A percentile compares a stretch with the other conserved stretches of the same genome.
Evolutionary conservation across 352 stramenopile genomes (phyloP).

Genomic region (Phytophthora pisi): DNA sequence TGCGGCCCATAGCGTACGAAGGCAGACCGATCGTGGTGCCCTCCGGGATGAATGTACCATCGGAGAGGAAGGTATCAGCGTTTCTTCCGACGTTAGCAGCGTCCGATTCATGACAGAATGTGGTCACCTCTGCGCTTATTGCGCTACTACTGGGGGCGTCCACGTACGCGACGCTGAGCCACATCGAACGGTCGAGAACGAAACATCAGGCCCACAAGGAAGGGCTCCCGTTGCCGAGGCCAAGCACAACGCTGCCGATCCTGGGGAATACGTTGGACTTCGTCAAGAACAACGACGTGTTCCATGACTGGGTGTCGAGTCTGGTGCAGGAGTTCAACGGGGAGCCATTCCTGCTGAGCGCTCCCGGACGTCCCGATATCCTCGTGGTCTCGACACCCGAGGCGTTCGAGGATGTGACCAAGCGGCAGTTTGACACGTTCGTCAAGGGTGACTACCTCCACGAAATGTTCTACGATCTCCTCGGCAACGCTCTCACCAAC

Average conservation of each 20-base stretch:
- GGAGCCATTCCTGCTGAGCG: conserved; percentile 20
- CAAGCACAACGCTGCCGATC: conserved; percentile 35
- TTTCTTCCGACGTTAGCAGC: not conserved
- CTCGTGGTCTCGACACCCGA: conserved; percentile 33
- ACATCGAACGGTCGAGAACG: not conserved
- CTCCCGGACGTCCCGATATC: conserved; percentile 20
- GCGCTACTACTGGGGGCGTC: not conserved
- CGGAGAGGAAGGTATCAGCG: too few species aligned
- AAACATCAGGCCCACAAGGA: conserved; percentile 1
- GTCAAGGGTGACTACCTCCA: conserved; percentile 32
- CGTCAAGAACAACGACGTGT: conserved; percentile 16
- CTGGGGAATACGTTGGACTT: conserved; percentile 39
- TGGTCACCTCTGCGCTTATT: not conserved
- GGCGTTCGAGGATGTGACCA: conserved; percentile 42
- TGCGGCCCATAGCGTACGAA: conserved; percentile 49
- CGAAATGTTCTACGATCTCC: conserved; percentile 30
- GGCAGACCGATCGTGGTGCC: conserved; percentile 40
- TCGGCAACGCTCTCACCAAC: conserved; percentile 32
- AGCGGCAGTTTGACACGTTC: conserved; percentile 42
- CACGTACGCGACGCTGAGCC: not conserved
- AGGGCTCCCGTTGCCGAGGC: not conserved
- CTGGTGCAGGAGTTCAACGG: conserved; percentile 14
- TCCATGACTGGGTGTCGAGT: conserved; percentile 37
- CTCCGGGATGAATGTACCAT: conserved; percentile 49
- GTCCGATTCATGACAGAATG: not conserved